Conservation (phyloP, 768 basidiomycete genomes). For the Podaxis sp. region DNA sequence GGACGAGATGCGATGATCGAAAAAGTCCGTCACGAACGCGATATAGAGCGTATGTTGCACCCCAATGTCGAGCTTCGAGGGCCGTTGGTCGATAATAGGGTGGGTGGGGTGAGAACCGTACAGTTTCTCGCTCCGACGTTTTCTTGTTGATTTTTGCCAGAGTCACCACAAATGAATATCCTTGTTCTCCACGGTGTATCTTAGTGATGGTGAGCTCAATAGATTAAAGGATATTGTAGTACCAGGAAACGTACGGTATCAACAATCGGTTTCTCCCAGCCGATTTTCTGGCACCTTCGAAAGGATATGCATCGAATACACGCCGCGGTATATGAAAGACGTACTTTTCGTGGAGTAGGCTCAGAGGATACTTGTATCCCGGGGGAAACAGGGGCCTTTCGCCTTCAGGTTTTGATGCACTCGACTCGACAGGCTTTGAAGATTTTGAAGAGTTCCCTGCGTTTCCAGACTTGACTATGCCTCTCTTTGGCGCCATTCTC, state of each 20-base stretch:
- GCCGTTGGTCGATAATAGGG: conserved; percentile 65
- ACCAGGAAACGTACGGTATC: conserved; percentile 59
- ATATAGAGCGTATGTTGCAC: conserved; percentile 83
- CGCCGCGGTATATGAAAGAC: not conserved
- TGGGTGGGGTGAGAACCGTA: conserved; percentile 74
- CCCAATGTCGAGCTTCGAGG: conserved; percentile 88
- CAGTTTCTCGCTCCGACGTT: conserved; percentile 63
- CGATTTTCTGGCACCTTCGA: conserved; percentile 79
- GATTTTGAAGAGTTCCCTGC: conserved; percentile 82
- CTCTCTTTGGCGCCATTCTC: conserved; percentile 65
- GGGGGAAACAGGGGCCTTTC: conserved; percentile 63
- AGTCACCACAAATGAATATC: conserved; percentile 66
- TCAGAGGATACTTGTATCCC: conserved; percentile 83
- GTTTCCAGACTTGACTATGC: conserved; percentile 86
- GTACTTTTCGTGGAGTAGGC: conserved; percentile 77
- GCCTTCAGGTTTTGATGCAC: conserved; percentile 39
- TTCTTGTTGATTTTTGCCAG: conserved; percentile 72
- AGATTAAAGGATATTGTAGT: not conserved
- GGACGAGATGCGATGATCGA: conserved; percentile 17
- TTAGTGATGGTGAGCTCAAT: conserved; percentile 26
- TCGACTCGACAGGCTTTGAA: conserved; percentile 27
- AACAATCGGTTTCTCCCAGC: conserved; percentile 84
- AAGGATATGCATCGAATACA: not conserved
- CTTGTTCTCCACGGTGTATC: conserved; percentile 43
- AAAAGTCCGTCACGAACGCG: conserved; percentile 56